Evolutionary conservation across 78 protist genomes (phyloP).

Genomic region (Chrysochromulina parva): DNA sequence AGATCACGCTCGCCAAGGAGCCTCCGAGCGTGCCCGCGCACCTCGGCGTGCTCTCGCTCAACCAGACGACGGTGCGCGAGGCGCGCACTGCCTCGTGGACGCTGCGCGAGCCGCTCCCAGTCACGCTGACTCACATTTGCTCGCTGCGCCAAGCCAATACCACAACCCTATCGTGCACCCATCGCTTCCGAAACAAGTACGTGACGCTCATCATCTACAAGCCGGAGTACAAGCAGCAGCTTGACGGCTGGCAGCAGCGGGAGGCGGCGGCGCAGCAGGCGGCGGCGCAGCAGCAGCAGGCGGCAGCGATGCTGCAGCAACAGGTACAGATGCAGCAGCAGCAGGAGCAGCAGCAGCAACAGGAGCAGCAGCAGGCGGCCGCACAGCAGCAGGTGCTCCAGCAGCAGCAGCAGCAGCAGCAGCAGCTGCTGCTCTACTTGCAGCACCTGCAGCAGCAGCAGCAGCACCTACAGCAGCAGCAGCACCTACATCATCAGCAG

Average conservation of each 20-base stretch:
- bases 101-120: background rate
- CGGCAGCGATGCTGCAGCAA: too few relatives aligned
- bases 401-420: too few relatives aligned
- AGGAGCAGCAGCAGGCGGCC: too few relatives aligned
- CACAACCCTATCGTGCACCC: background rate
- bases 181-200: background rate
- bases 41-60: background rate
- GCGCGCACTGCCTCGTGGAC: background rate
- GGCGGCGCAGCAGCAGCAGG: too few relatives aligned
- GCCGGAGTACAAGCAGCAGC: background rate
- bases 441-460: too few relatives aligned
- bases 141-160: background rate
- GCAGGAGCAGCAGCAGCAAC: too few relatives aligned
- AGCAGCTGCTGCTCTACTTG: too few relatives aligned
- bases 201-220: background rate
- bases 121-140: background rate
- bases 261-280: too few relatives aligned
- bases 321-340: too few relatives aligned
- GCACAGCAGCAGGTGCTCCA: too few relatives aligned
- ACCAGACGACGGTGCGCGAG: background rate
- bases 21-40: background rate
- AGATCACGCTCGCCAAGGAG: constrained; percentile 17
- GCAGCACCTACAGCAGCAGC: too few relatives aligned
- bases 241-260: background rate
- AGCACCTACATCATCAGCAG: too few relatives aligned